Evolutionary conservation across 116 monocot genomes (phyloP).

Genomic region (Iris pallida): DNA sequence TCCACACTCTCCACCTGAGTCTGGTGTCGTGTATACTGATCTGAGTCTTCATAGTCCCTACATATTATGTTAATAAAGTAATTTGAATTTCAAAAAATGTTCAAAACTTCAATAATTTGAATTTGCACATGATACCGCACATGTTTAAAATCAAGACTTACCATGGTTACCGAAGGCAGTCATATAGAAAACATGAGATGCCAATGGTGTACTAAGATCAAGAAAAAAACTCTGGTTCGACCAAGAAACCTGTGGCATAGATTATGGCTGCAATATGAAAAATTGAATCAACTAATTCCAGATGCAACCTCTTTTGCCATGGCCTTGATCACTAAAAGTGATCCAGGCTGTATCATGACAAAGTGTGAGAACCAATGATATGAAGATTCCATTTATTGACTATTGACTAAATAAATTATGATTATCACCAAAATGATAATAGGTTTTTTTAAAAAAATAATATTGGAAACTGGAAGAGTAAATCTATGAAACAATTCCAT

Average conservation of each 20-base stretch:
- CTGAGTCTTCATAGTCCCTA: constrained; percentile 16
- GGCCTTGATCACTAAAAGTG: too few species aligned
- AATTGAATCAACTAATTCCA: constrained; percentile 46
- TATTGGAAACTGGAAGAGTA: too few species aligned
- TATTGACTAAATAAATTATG: too few species aligned
- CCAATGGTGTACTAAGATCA: constrained; percentile 45
- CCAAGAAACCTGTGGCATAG: constrained; percentile 77
- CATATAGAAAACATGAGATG: constrained; percentile 72
- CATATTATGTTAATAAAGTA: not conserved
- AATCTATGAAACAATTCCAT: too few species aligned
- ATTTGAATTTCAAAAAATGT: not conserved
- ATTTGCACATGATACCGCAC: not conserved
- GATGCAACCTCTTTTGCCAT: constrained; percentile 36
- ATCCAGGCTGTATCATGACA: too few species aligned
- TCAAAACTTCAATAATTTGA: not conserved
- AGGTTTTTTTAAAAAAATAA: too few species aligned
- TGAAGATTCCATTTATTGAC: too few species aligned
- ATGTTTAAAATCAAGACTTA: too few species aligned
- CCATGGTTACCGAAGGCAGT: constrained; percentile 80
- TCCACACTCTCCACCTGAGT: constrained; percentile 45
- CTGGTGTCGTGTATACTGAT: constrained; percentile 12
- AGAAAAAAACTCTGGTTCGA: constrained; percentile 84
- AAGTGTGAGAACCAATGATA: too few species aligned
- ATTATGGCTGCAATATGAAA: constrained; percentile 82
- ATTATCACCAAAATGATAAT: too few species aligned